Evolutionary conservation across 805 yeast genomes (phyloP), one percentile per base, ranked within the genome.

Genomic region (Kluyveromyces dobzhanskii): DNA sequence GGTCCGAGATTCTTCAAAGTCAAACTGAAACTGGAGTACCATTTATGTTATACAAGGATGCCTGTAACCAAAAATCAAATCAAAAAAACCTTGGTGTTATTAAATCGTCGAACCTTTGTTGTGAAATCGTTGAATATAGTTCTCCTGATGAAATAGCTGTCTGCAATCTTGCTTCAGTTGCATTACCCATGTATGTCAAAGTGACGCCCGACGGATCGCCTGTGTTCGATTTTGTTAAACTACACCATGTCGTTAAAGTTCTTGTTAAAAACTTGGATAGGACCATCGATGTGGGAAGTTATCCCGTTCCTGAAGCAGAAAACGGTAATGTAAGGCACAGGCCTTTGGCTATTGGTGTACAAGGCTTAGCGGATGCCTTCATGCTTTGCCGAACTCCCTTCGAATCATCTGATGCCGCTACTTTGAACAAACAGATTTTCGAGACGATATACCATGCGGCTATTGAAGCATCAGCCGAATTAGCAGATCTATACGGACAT

Each of bases 11-110:
- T 34, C 61, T 90, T 39, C 92, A 85, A 56, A 77, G 95, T 21
- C 97, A 88, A 64, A 84, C 90, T 26, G 97, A 88, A 64, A 88
- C 97, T 4, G 97, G 97, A 31, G 84, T 83, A 48, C 97, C 97
- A 16, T 88, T 84, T 66, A 78, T 88, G 80, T 69, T 88, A 4
- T 88, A 85, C 67, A 88, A 88, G 57, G 97, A 88, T 65, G 74
- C 94, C 4, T 84, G 95, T 64, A 88, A 88, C 61, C 48, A 57
- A 32, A 87, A 90, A 62, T 76, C 87, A 26, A 90, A 90, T 60
- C 97, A 88, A 61, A 76, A 84, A 67, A 88, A 90, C 58, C 66
- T 90, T 48, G 97, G 97, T 28, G 75, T 80, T 13, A 90, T 88
- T 56, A 87, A 87, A 61, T 85, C 95, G 2, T 86, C 96, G 6